Evolutionary conservation across 257 asterid species (phyloP).

Genomic region (Solanum chaucha): DNA sequence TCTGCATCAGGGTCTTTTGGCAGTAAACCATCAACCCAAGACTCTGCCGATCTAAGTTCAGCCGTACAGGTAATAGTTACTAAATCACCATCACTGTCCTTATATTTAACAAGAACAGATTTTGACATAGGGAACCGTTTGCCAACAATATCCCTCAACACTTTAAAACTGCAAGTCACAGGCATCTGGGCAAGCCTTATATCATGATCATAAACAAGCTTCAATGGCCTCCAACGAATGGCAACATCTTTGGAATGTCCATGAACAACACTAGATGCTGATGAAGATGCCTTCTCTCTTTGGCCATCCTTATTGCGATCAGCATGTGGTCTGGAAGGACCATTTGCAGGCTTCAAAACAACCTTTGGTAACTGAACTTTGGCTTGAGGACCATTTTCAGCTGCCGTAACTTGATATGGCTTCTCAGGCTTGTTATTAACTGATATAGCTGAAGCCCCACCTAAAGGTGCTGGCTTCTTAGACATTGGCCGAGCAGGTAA

Average conservation of each 20-base stretch:
- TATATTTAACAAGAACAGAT: constrained; percentile 67
- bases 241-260: constrained; percentile 20
- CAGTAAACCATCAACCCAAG: constrained; percentile 34
- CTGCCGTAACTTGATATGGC: constrained; percentile 18
- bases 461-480: constrained; percentile 40
- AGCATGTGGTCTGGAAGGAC: constrained; percentile 32
- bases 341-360: constrained; percentile 60
- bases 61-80: constrained; percentile 68
- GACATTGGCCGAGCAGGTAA: constrained; percentile 75
- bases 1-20: constrained; percentile 42
- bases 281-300: constrained; percentile 20
- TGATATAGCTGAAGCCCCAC: constrained; percentile 18
- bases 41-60: constrained; percentile 79
- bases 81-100: constrained; percentile 78
- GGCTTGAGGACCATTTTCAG: constrained; percentile 49
- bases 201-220: constrained; percentile 92
- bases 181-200: constrained; percentile 93
- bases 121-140: constrained; percentile 80
- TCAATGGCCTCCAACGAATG: constrained; percentile 50
- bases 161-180: constrained; percentile 49
- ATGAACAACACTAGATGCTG: neutral
- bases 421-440: constrained; percentile 44
- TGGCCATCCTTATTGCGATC: constrained; percentile 24
- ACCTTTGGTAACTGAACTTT: constrained; percentile 54
- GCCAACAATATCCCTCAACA: constrained; percentile 62